Conservation (phyloP, 805 yeast species). For the Ascoidea asiatica region DNA sequence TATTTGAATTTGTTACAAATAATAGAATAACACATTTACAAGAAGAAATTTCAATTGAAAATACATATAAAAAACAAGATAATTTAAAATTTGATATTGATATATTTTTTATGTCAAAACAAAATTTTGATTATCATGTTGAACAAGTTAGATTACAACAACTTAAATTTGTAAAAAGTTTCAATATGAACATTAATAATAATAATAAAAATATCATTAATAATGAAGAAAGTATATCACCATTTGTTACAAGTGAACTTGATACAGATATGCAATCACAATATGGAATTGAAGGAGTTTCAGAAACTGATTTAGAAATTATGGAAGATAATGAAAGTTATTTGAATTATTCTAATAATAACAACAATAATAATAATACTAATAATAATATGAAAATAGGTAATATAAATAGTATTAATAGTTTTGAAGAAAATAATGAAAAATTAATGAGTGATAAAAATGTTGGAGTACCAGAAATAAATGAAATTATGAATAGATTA, state of each 20-base stretch:
- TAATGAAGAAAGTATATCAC: not conserved
- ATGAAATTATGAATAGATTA: constrained; percentile 11
- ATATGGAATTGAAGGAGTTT: constrained; percentile 15
- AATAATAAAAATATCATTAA: too few species aligned
- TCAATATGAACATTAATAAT: not conserved
- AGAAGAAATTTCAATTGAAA: constrained; percentile 21
- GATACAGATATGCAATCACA: not conserved
- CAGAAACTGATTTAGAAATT: constrained; percentile 21
- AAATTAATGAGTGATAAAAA: constrained; percentile 2
- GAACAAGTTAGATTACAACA: constrained; percentile 1
- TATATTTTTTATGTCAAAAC: constrained; percentile 5
- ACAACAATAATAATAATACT: too few species aligned
- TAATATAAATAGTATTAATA: too few species aligned
- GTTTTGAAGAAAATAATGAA: too few species aligned
- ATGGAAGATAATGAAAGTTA: constrained; percentile 15
- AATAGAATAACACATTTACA: constrained; percentile 26
- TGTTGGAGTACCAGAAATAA: constrained; percentile 8
- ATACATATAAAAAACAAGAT: constrained; percentile 12
- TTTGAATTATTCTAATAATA: constrained; percentile 7
- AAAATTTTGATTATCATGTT: constrained; percentile 6
- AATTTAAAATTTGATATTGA: constrained; percentile 6
- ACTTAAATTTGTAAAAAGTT: not conserved
- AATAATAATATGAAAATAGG: too few species aligned
- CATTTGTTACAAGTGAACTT: not conserved
- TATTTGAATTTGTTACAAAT: constrained; percentile 19